A percentile compares a stretch with the other conserved stretches of the same genome.
Conservation (phyloP, 2,329 filamentous ascomycete genomes). For the Nemania sp. region DNA sequence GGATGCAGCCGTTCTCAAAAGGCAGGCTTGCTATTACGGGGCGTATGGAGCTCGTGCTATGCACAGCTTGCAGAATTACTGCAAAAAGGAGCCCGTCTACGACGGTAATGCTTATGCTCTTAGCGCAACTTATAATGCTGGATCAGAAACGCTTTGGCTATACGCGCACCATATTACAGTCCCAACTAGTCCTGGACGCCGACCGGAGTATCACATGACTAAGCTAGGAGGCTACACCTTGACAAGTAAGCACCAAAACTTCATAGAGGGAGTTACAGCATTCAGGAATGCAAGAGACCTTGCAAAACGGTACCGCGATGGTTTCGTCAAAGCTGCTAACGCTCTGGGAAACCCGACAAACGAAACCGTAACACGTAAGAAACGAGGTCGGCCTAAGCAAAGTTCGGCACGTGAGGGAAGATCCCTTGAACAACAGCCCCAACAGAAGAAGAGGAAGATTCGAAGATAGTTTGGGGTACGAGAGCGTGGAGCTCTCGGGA, state of each 20-base stretch:
- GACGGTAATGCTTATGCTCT: constrained; percentile 9
- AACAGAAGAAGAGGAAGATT: too few species aligned
- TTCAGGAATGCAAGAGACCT: constrained; percentile 57
- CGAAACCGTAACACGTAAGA: too few species aligned
- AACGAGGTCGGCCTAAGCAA: too few species aligned
- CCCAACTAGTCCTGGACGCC: constrained; percentile 48
- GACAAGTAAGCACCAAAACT: constrained; percentile 48
- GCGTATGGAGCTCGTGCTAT: constrained; percentile 12
- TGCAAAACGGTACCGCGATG: constrained; percentile 53
- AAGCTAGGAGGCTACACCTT: constrained; percentile 48
- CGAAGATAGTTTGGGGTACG: too few species aligned
- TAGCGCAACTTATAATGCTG: constrained; percentile 10
- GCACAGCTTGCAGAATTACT: constrained; percentile 15
- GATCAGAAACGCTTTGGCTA: constrained; percentile 48
- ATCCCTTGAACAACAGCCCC: too few species aligned
- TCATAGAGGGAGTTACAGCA: constrained; percentile 52
- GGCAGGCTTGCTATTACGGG: constrained; percentile 13
- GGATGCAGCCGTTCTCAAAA: background rate
- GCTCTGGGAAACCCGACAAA: too few species aligned
- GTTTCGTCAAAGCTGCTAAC: constrained; percentile 45
- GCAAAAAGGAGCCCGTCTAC: background rate
- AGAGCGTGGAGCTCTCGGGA: too few species aligned
- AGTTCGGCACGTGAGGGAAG: too few species aligned
- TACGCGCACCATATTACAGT: constrained; percentile 55
- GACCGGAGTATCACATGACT: constrained; percentile 58